Conservation (phyloP, 169 alveolate genomes). For the Plasmodium gonderi region DNA sequence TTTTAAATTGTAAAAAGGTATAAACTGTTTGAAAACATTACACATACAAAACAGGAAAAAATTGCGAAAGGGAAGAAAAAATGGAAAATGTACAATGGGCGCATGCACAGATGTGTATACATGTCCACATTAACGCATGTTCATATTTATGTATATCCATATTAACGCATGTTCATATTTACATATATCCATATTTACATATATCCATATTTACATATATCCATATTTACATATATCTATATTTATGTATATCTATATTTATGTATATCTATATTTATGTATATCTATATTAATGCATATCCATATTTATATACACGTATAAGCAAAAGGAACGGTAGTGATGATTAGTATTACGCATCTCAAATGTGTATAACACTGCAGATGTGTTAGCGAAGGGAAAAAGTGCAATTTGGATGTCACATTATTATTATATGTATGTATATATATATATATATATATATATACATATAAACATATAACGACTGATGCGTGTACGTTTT, state of each 20-base stretch:
- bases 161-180: neutral
- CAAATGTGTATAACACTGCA: neutral
- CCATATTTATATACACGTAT: neutral
- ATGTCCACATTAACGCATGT: neutral
- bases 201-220: neutral
- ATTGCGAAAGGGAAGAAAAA: neutral
- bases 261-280: neutral
- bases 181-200: neutral
- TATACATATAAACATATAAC: too few relatives aligned
- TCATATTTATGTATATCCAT: neutral
- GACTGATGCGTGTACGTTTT: neutral
- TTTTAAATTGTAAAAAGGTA: slow-evolving; percentile 13
- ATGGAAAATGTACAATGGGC: neutral
- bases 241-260: too few relatives aligned
- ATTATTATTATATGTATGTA: neutral
- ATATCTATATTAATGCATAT: neutral
- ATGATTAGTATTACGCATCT: neutral
- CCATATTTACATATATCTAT: neutral
- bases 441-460: too few relatives aligned
- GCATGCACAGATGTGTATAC: neutral
- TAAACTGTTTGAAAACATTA: slow-evolving; percentile 21
- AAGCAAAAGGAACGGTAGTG: neutral
- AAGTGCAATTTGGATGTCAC: neutral
- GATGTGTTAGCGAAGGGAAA: neutral
- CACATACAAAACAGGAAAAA: slow-evolving; percentile 53